Conservation (phyloP, 305 asterid species). For the Rubia peregrina region DNA sequence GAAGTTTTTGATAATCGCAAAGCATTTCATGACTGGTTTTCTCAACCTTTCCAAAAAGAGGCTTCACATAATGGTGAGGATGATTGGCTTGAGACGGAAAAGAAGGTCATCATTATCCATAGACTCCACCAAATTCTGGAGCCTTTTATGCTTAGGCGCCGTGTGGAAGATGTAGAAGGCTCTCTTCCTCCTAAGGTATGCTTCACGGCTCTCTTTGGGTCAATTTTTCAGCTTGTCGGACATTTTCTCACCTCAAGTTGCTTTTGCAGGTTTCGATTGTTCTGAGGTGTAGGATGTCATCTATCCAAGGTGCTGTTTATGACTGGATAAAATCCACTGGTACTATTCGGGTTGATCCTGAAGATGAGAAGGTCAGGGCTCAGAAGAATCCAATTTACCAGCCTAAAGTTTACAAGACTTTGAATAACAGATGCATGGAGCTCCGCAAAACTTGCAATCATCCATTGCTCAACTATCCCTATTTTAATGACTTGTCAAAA, state of each 20-base stretch:
- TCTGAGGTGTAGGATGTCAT: slow-evolving; percentile 94
- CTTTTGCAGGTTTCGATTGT: slow-evolving; percentile 83
- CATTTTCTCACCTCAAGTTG: slow-evolving; percentile 29
- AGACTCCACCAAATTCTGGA: slow-evolving; percentile 98
- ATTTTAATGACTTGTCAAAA: slow-evolving; percentile 77
- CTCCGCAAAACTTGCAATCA: slow-evolving; percentile 96
- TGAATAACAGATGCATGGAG: slow-evolving; percentile 98
- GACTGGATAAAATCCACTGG: slow-evolving; percentile 99
- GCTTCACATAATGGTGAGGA: slow-evolving; percentile 76
- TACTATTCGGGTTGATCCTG: slow-evolving; percentile 93
- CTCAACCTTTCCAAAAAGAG: slow-evolving; percentile 98
- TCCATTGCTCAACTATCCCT: slow-evolving; percentile 94
- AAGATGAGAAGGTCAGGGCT: slow-evolving; percentile 77
- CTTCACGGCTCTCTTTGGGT: slow-evolving; percentile 14
- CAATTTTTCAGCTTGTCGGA: slow-evolving; percentile 10
- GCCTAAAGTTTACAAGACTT: slow-evolving; percentile 64
- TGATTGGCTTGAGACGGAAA: slow-evolving; percentile 99
- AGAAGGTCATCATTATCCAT: slow-evolving; percentile 95
- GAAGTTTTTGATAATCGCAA: slow-evolving; percentile 96
- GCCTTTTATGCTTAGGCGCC: slow-evolving; percentile 99
- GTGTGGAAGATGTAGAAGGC: slow-evolving; percentile 99
- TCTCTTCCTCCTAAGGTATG: slow-evolving; percentile 99
- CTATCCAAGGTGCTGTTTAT: slow-evolving; percentile 86
- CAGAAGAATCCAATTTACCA: slow-evolving; percentile 73
- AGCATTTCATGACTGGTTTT: slow-evolving; percentile 99